These are phyloP conservation scores for Orobanche coerulescens DNA, from an alignment of 257 asterid genomes.

Conservation along the genomic window DNA sequence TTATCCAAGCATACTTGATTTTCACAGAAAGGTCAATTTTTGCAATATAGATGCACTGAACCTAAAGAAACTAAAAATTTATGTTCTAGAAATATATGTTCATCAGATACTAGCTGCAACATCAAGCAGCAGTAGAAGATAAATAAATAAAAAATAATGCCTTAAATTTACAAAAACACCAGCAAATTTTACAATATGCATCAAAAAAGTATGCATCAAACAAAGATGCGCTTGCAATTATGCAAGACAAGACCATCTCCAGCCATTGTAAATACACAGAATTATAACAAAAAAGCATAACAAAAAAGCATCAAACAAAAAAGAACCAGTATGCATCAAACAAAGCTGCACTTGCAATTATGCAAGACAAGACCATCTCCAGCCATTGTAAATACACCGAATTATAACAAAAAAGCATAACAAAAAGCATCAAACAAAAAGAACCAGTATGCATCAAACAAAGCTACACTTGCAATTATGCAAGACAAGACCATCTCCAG, in stretches of 20 bases:
- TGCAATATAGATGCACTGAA: slow-evolving; percentile 6
- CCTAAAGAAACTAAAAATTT: background rate
- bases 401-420: no score
- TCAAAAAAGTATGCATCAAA: no score
- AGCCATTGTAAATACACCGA: background rate
- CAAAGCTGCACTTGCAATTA: background rate
- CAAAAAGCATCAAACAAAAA: no score
- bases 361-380: slow-evolving; percentile 6
- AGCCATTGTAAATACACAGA: no score
- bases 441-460: no score
- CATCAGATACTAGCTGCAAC: slow-evolving; percentile 2
- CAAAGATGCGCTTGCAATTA: no score
- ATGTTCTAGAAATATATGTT: background rate
- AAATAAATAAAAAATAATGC: background rate
- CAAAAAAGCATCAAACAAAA: no score
- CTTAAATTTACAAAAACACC: background rate
- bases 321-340: background rate
- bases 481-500: no score
- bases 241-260: no score
- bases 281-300: no score
- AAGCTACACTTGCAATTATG: no score
- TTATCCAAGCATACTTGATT: background rate
- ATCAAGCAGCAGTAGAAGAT: background rate
- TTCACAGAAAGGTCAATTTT: background rate
- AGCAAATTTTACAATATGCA: background rate